Base-by-base conservation (phyloP, 768 basidiomycete species). In the Holtermanniella nyarrowii region DNA sequence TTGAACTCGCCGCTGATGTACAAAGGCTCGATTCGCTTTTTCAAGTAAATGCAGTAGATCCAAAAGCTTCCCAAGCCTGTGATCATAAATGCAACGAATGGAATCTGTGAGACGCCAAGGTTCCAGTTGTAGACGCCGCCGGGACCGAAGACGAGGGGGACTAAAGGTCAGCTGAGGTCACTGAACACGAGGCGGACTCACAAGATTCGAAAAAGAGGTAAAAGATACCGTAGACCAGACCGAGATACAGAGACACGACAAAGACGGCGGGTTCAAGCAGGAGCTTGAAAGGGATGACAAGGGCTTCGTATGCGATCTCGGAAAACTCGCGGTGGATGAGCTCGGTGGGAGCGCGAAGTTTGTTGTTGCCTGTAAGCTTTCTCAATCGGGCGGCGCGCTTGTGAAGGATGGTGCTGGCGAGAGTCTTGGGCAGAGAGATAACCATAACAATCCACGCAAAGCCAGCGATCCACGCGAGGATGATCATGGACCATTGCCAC, bases 401-500 rank as follows among this genome's bases (percentile, higher is more conserved):
- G 40, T 59, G 47, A 1, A 66, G 58, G 48, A 66, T 62, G 4
- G 55, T 62, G 39, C 57, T 58, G 5, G 53, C 51, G 23, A 52
- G 49, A 3, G 56, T 64, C 56, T 65, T 61, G 1, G 63, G 63
- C 31, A 65, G 53, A 41, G 47, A 27, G 47, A 66, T 39, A 23
- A 54, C 44, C 18, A 63, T 41, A 24, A 63, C n/a, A 23, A 58
- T 46, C 22, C 60, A 44, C 2, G 54, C 45, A 16, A 51, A 40
- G 4, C 57, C 60, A 26, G 57, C 55, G 13, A 61, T 18, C 24
- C 50, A 54, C 3, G 50, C 26, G 42, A 66, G 55, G 42, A 57
- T 54, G 59, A 58, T 61, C 27, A 63, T 55, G 3, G 61, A 54
- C 56, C 58, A 60, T 39, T 50, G 44, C 64, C 64, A 66, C 1